Evolutionary conservation across 140 eudicot species (phyloP), one percentile per base, ranked within the genome.

Genomic region (Oenanthe javanica): DNA sequence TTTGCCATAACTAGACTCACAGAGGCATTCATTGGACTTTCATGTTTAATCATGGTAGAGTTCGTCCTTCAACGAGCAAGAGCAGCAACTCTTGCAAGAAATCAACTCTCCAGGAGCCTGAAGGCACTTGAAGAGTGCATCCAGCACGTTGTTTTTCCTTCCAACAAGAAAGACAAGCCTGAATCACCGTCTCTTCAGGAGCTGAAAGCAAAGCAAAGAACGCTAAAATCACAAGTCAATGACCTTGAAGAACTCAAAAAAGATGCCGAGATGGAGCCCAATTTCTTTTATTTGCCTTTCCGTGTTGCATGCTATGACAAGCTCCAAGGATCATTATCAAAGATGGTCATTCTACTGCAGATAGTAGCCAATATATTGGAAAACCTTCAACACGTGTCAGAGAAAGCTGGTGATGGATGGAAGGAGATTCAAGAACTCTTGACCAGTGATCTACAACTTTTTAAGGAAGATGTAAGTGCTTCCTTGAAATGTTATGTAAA

Each of bases 1-100:
- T 93, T 91, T 83, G 98, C 97, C 10, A 85, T 93, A 36, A 89
- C 91, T 11, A 86, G 98, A 79, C 71, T 91, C 52, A 82, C 97
- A 2, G 98, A 91, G 82, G 98, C 87, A 70, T 83, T 87, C 74
- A 93, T 93, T 74, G 98, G 98, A 45, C 84, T 93, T 25, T 81
- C 86, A 8, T 87, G 90, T 72, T 86, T 91, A 86, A 80, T 91
- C n/a, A 13, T 88, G 21, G 80, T 91, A 75, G 97, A 93, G 57
- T 72, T 93, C 54, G 46, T 87, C 69, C 78, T 91, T 63, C 89
- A 88, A 67, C 95, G 93, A 4, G 84, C 82, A 6, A 84, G 95
- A 82, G 87, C 97, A 18, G 80, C 90, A 66, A 88, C 95, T 64
- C 84, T 93, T 40, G 90, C 90, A 63, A 89, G 86, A 83, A 87